Evolutionary conservation across 2,329 filamentous ascomycete species (phyloP), one percentile per base, ranked within the genome.

Genomic region (Curvularia sp.): DNA sequence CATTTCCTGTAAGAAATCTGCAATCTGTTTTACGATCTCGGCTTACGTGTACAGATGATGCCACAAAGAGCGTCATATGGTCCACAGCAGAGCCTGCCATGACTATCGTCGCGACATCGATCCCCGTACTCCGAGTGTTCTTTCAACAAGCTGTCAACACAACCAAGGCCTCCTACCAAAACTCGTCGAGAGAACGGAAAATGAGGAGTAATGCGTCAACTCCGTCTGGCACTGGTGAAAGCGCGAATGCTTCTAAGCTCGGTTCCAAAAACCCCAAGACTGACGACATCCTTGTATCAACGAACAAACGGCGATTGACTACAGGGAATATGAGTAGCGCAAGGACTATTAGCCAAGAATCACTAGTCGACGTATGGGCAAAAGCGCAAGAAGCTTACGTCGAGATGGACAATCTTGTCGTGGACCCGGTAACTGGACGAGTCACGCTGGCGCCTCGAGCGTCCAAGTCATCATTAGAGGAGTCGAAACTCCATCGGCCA

Each of bases 121-220:
- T 57, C 10, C 42, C 54, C 3, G 49, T 57, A 39, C 54, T 57
- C n/a, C 49, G 54, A 36, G 54, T 57, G 12, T 57, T 57, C 49
- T 46, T 57, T 19, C 41, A 39, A 23, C 52, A 49, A 42, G 45
- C 45, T 2, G 34, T 49, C 36, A 49, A 19, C 19, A n/a, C 45
- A 30, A 45, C 46, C 3, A 34, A 49, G 8, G 13, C 7, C 21
- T 43, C 41, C 2, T 43, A 43, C 13, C 41, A 47, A 15, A 41
- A 49, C 36, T 55, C 28, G 27, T 41, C 45, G 27, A 49, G 34
- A 49, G 48, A 36, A 23, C 36, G 27, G 19, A 28, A 3, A 42
- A 8, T n/a, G 10, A 32, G 13, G 7, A 21, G 6, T 7, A 23
- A 43, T 4, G 23, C 10, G 6, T 34, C 45, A 7, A 32, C 23